Evolutionary conservation across 2,329 filamentous ascomycete genomes (phyloP), one percentile per base, ranked within the genome.

Genomic region (Tolypocladium inflatum): DNA sequence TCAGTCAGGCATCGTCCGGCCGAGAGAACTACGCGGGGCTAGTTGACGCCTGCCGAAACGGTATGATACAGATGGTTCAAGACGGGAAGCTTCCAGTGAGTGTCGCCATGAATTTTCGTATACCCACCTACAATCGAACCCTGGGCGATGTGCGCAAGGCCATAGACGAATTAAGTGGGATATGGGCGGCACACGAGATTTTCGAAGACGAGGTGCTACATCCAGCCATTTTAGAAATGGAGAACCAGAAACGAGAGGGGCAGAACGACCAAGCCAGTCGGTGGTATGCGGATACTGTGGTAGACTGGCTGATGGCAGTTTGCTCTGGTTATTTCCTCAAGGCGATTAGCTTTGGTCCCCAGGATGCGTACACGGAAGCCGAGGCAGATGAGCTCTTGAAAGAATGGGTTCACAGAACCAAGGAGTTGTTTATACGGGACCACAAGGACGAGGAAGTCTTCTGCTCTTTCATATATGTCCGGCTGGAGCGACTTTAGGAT

Each of bases 281-380:
- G n/a, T n/a, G 33, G 42, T 55, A 55, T 26, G 42, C 54, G 1
- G 33, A 50, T 17, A 35, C 21, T 13, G 33, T 55, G n/a, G 48
- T 50, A 21, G 54, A 55, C 42, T 55, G 54, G 54, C 21, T 55
- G 30, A 50, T 55, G 54, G 54, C 54, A 17, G 42, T 55, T 8
- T 50, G 42, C 33, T 45, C 54, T 5, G 54, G 54, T 15, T 55
- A 50, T 17, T 55, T 48, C 9, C 54, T 55, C 42, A 55, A 55
- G 15, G 54, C 56, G 3, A 41, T 57, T 11, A 23, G n/a, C 6
- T 3, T 43, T 23, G 41, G 41, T 10, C 11, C 4, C 11, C 41
- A 43, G 4, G 19, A 1, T 2, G 41, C 41, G 7, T 42, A 21
- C 41, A 42, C 41, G 10, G 21, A 43, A 13, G 3, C n/a, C n/a